Evolutionary conservation across 202 grass and related monocot genomes (phyloP).

Genomic region (Carex arenaria): DNA sequence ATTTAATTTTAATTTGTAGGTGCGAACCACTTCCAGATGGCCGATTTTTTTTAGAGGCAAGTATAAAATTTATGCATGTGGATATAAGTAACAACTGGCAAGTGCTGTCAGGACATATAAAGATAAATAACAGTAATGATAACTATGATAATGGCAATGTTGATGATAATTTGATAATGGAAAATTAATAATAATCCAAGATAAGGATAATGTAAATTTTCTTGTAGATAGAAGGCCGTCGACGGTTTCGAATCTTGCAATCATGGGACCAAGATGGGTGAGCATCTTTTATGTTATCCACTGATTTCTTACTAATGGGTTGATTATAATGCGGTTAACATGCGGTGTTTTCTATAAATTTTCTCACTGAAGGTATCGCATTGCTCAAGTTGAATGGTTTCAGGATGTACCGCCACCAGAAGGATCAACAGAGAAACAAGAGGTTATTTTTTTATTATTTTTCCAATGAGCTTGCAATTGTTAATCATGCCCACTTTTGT

Average conservation of each 20-base stretch:
- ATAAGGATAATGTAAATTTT: constrained; percentile 6
- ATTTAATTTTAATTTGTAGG: constrained; percentile 38
- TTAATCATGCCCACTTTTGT: not conserved
- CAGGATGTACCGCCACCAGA: constrained; percentile 67
- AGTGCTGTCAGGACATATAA: not conserved
- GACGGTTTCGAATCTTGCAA: constrained; percentile 68
- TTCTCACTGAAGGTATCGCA: constrained; percentile 57
- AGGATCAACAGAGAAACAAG: constrained; percentile 67
- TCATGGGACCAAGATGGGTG: constrained; percentile 97
- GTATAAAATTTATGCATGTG: constrained; percentile 3
- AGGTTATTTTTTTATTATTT: constrained; percentile 35
- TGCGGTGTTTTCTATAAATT: constrained; percentile 17
- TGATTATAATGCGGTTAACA: constrained; percentile 1
- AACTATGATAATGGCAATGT: not conserved
- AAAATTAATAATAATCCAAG: not conserved
- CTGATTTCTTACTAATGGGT: constrained; percentile 13
- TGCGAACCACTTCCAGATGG: constrained; percentile 96
- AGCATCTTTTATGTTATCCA: constrained; percentile 25
- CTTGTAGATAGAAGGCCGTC: constrained; percentile 87
- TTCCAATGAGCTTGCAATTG: not conserved
- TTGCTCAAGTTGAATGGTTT: constrained; percentile 97
- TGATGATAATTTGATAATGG: not conserved
- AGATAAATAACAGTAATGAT: not conserved
- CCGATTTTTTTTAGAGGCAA: constrained; percentile 90
- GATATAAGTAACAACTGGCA: not conserved